A percentile compares a stretch with the other conserved stretches of the same genome.
Conservation (phyloP, 768 basidiomycete genomes). For the Symmetrospora coprosmae region DNA sequence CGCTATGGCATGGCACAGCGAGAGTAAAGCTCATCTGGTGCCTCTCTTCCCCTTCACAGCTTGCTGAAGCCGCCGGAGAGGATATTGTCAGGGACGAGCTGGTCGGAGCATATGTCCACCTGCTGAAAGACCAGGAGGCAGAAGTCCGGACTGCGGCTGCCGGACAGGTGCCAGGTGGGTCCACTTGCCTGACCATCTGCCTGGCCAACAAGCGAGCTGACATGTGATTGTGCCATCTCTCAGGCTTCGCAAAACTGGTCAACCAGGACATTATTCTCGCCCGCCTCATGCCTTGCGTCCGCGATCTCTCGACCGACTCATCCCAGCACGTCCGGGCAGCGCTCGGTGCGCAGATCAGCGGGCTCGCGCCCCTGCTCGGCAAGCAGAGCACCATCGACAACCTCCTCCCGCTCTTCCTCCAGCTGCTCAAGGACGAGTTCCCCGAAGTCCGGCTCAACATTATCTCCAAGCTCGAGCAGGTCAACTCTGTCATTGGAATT, state of each 20-base stretch:
- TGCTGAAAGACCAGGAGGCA: slow-evolving; percentile 95
- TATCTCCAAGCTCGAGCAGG: slow-evolving; percentile 93
- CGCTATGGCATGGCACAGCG: too few relatives aligned
- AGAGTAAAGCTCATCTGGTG: background rate
- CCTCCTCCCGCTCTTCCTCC: slow-evolving; percentile 88
- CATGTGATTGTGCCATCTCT: background rate
- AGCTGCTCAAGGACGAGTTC: slow-evolving; percentile 94
- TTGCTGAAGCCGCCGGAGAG: slow-evolving; percentile 76
- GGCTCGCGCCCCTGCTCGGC: slow-evolving; percentile 83
- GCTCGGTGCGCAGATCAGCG: slow-evolving; percentile 86
- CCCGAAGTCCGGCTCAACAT: slow-evolving; percentile 94
- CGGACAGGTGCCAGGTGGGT: slow-evolving; percentile 83
- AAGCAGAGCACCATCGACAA: slow-evolving; percentile 90
- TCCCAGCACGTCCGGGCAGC: slow-evolving; percentile 97
- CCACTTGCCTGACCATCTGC: background rate
- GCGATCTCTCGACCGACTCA: slow-evolving; percentile 77
- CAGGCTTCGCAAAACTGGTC: slow-evolving; percentile 85
- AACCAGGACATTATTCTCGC: slow-evolving; percentile 87
- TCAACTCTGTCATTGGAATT: slow-evolving; percentile 98
- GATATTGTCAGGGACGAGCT: slow-evolving; percentile 87
- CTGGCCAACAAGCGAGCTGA: background rate
- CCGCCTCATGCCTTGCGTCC: slow-evolving; percentile 83
- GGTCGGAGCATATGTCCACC: slow-evolving; percentile 76
- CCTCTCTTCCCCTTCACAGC: slow-evolving; percentile 41
- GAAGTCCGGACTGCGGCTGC: slow-evolving; percentile 94